These are phyloP conservation scores for Cordyceps farinosa DNA, from an alignment of 2,329 filamentous ascomycete genomes.

Conservation along the genomic window DNA sequence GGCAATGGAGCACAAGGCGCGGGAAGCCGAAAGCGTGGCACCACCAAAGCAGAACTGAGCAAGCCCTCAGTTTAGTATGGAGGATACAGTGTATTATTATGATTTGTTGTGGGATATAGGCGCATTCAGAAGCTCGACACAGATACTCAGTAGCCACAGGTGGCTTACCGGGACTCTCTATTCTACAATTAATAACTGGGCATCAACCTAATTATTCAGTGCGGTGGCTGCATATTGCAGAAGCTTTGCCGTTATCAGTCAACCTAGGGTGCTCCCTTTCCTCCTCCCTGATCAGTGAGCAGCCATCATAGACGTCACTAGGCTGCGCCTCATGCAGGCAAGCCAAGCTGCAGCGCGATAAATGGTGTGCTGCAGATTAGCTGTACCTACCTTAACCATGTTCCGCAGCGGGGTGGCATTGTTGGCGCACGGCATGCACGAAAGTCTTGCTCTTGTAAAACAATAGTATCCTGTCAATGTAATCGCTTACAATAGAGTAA, in stretches of 20 bases:
- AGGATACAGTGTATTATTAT: background rate
- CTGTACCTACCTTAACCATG: no score
- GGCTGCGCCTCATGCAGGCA: conserved; percentile 2
- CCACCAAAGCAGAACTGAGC: background rate
- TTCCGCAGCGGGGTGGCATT: background rate
- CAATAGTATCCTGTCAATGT: background rate
- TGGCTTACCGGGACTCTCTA: background rate
- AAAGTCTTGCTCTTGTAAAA: background rate
- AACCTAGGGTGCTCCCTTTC: background rate
- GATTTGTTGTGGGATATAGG: background rate
- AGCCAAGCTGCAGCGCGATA: background rate
- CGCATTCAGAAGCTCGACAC: background rate
- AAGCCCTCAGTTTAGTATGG: background rate
- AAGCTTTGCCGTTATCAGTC: background rate
- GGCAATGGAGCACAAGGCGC: conserved; percentile 16
- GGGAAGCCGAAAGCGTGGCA: background rate
- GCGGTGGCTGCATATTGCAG: background rate
- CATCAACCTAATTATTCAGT: background rate
- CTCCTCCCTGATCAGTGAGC: background rate
- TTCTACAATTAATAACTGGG: background rate
- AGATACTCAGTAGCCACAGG: background rate
- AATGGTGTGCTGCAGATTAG: background rate
- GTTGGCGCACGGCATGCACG: background rate
- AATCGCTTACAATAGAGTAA: background rate
- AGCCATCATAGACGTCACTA: conserved; percentile 1